Conservation (phyloP, 2,329 filamentous ascomycete species). For the Botryotinia narcissicola region DNA sequence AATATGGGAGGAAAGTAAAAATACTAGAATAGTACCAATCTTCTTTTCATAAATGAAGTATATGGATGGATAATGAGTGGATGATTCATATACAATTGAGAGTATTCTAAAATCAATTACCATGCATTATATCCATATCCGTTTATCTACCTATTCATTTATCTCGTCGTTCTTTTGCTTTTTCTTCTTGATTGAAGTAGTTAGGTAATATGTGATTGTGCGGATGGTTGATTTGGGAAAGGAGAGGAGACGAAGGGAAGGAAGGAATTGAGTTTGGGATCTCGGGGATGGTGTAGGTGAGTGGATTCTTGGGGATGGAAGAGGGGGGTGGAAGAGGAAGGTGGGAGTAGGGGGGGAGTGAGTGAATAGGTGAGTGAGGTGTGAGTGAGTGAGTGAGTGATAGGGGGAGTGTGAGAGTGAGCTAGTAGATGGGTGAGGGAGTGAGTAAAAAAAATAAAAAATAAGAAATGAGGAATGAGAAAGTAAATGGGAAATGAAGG, state of each 20-base stretch:
- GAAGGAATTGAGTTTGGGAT: not conserved
- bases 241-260: not conserved
- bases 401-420: no score
- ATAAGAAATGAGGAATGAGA: no score
- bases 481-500: no score
- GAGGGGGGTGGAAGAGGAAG: no score
- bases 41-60: not conserved
- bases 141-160: not conserved
- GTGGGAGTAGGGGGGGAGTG: no score
- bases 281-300: no score
- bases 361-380: no score
- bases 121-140: not conserved
- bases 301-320: no score
- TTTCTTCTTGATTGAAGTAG: not conserved
- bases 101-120: not conserved
- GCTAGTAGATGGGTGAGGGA: no score
- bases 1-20: not conserved
- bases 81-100: not conserved
- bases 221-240: not conserved
- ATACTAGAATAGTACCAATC: conserved; percentile 15
- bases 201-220: not conserved
- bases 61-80: not conserved
- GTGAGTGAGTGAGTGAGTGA: no score
- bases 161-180: no score
- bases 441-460: no score